phyloP scores from a whole-genome alignment of 2,329 filamentous ascomycete genomes.

The Fusarium sp. region DNA sequence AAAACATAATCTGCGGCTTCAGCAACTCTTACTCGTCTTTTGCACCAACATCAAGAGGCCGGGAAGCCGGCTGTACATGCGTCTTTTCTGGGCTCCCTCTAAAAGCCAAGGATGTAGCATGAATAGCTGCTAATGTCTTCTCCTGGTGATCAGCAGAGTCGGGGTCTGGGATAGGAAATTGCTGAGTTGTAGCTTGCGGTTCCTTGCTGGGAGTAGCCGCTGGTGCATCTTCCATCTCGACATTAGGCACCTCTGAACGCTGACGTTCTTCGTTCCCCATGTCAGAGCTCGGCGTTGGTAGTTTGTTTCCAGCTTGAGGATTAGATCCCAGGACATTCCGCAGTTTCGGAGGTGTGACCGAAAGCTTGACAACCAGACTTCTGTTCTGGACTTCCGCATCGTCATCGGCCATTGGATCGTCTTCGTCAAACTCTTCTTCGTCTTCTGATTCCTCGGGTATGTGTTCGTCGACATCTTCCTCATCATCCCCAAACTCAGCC shows the following conservation, averaged over 20 bases:
- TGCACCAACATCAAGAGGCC: conserved; percentile 52
- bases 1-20: conserved; percentile 28
- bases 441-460: conserved; percentile 72
- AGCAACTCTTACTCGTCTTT: conserved; percentile 46
- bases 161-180: conserved; percentile 27
- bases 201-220: conserved; percentile 16
- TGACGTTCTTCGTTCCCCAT: conserved; percentile 32
- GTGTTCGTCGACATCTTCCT: conserved; percentile 77
- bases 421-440: conserved; percentile 70
- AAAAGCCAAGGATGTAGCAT: conserved; percentile 66
- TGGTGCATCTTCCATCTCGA: conserved; percentile 49
- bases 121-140: conserved; percentile 51
- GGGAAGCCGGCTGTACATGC: conserved; percentile 51
- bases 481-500: conserved; percentile 81
- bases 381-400: conserved; percentile 63
- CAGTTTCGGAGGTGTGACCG: conserved; percentile 61
- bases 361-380: conserved; percentile 82
- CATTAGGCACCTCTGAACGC: conserved; percentile 25
- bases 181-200: conserved; percentile 4
- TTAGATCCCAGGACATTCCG: conserved; percentile 49
- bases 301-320: conserved; percentile 41
- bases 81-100: conserved; percentile 73
- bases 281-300: conserved; percentile 42
- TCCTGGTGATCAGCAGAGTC: conserved; percentile 33
- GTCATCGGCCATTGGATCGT: conserved; percentile 68